Percentiles rank a stretch among this genome's conserved stretches.
These are phyloP conservation scores for Lasiosphaeriaceae sp. DNA, from an alignment of 495 filamentous ascomycete species.

Conservation along the genomic window DNA sequence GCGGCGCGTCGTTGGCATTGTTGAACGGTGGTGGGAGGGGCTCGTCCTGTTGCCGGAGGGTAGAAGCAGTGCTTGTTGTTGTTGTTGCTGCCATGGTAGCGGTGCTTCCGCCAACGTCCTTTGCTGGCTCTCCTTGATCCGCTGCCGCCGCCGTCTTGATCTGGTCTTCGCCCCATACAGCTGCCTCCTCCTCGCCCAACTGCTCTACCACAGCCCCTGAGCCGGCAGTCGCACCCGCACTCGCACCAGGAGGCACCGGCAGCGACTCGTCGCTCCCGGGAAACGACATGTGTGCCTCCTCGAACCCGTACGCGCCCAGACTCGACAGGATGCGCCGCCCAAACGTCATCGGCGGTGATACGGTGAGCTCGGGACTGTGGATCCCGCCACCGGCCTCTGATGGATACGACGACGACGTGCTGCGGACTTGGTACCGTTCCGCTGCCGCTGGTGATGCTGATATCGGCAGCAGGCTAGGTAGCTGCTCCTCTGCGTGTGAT, in stretches of 20 bases:
- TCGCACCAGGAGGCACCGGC: background rate
- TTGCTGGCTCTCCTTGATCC: background rate
- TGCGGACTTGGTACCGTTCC: slow-evolving; percentile 7
- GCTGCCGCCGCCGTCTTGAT: background rate
- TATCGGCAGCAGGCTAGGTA: too few species aligned
- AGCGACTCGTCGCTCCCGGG: slow-evolving; percentile 1
- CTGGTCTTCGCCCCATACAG: background rate
- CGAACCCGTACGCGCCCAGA: slow-evolving; percentile 10
- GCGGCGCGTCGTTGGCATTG: background rate
- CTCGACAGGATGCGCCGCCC: slow-evolving; percentile 15
- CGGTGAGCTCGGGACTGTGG: slow-evolving; percentile 17
- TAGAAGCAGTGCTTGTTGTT: background rate
- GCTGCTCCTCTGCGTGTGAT: background rate
- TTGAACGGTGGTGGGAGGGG: background rate
- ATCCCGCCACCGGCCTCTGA: slow-evolving; percentile 14
- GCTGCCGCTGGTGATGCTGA: background rate
- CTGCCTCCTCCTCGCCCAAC: too few species aligned
- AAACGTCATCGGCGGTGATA: slow-evolving; percentile 22
- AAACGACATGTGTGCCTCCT: slow-evolving; percentile 3
- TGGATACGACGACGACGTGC: slow-evolving; percentile 25
- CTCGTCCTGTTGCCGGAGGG: too few species aligned
- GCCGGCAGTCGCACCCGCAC: too few species aligned
- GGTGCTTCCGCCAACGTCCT: background rate
- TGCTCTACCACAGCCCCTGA: too few species aligned
- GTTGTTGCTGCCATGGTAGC: background rate